Base-by-base conservation (phyloP, 768 basidiomycete species). In the Ramaria sp. region DNA sequence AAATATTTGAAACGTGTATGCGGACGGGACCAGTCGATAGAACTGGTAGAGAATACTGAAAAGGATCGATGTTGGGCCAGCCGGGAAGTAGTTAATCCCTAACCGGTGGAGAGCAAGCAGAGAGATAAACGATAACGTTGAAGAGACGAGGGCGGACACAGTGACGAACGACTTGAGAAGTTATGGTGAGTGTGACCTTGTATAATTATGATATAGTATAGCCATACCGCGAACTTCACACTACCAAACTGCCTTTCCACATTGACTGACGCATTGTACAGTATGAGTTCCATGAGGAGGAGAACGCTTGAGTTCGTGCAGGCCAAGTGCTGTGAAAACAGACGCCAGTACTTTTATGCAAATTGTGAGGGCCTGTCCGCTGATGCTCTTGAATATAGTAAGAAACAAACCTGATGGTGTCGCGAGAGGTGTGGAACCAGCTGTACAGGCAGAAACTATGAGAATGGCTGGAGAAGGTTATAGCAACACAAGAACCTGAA, bases 171-270 rank as follows among this genome's bases (percentile, higher is more conserved):
- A 91, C 90, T 93, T 61, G 20, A 42, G 50, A 39, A 15, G 15
- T 30, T 15, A 27, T 24, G 20, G 45, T 30, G 22, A 25, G 28
- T 7, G 37, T n/a, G 32, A 22, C 27, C 8, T 45, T 50, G 25
- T 41, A 30, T 20, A 39, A 47, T 52, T 32, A 50, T 45, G n/a
- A 36, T 59, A 56, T 50, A 54, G 58, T 49, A 47, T 58, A 37
- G 82, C 67, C 59, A n/a, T 47, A 92, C 90, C 28, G 88, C 89
- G 68, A 78, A 96, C 67, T 96, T 96, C 55, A 85, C 67, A 52
- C 83, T 83, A 10, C 94, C 93, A 63, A 91, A 96, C 39, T 81
- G 79, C 51, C 94, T 78, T 63, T 97, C 94, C 28, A 95, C 74
- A 24, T 76, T 77, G 1, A 88, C 65, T 2, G 78, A 80, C 18